Evolutionary conservation across 495 filamentous ascomycete species (phyloP).

Genomic region (Penicillium verhagenii): DNA sequence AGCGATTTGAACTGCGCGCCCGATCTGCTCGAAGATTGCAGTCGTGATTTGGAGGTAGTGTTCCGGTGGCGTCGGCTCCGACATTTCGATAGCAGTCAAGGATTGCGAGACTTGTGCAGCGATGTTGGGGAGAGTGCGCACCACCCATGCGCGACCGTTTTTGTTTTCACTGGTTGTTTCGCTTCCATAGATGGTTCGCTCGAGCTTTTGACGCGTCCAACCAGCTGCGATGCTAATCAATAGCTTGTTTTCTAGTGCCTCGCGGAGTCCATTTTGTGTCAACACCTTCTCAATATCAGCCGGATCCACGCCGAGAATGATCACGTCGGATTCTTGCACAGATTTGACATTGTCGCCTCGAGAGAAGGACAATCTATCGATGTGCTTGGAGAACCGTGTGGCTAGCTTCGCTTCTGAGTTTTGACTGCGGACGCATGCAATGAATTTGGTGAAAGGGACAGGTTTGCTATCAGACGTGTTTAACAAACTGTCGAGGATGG

Average conservation of each 20-base stretch:
- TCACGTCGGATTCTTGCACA: slow-evolving; percentile 21
- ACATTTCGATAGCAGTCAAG: slow-evolving; percentile 37
- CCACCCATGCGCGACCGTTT: slow-evolving; percentile 22
- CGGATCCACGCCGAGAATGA: slow-evolving; percentile 37
- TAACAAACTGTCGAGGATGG: slow-evolving; percentile 35
- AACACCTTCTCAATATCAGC: slow-evolving; percentile 27
- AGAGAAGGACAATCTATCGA: slow-evolving; percentile 16
- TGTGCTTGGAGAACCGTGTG: slow-evolving; percentile 16
- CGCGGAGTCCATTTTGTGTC: slow-evolving; percentile 20
- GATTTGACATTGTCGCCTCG: slow-evolving; percentile 20
- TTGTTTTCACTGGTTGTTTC: slow-evolving; percentile 12
- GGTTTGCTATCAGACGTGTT: slow-evolving; percentile 8
- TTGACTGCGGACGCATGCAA: slow-evolving; percentile 35
- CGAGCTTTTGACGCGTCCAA: slow-evolving; percentile 33
- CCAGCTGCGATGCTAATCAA: slow-evolving; percentile 46
- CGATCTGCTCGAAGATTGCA: slow-evolving; percentile 40
- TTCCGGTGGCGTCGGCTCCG: slow-evolving; percentile 24
- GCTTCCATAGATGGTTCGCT: slow-evolving; percentile 28
- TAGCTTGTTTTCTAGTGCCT: slow-evolving; percentile 29
- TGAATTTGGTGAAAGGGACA: slow-evolving; percentile 26
- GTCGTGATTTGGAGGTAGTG: slow-evolving; percentile 25
- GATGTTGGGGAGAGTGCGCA: slow-evolving; percentile 42
- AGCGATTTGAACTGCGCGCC: slow-evolving; percentile 30
- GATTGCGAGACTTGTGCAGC: slow-evolving; percentile 38
- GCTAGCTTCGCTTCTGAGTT: slow-evolving; percentile 17